phyloP scores from a whole-genome alignment of 306 rosid species.

The Delonix regia region DNA sequence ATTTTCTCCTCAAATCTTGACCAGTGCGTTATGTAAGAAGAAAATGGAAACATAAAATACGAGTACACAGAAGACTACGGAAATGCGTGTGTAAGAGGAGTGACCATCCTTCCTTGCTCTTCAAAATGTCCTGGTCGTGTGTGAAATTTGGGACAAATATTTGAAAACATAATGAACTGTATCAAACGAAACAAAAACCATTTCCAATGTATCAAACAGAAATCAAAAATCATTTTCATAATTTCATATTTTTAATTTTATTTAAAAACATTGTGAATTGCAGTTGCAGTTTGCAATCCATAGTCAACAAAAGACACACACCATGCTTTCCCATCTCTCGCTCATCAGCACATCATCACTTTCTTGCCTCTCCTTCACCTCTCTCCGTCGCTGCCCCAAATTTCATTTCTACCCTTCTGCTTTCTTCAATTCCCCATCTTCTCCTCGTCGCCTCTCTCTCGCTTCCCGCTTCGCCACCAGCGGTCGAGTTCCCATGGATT shows the following conservation, averaged over 20 bases:
- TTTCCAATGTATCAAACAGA: too few species aligned
- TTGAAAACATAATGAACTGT: too few species aligned
- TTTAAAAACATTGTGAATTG: not conserved
- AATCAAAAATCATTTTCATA: too few species aligned
- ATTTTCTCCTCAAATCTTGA: too few species aligned
- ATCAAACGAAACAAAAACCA: too few species aligned
- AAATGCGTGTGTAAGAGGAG: too few species aligned
- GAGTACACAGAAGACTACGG: too few species aligned
- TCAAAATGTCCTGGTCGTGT: too few species aligned
- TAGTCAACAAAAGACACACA: not conserved
- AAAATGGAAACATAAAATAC: too few species aligned
- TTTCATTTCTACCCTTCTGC: constrained; percentile 43
- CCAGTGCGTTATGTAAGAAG: too few species aligned
- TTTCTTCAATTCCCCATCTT: not conserved
- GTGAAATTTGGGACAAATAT: too few species aligned
- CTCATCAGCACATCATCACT: constrained; percentile 41
- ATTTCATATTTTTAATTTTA: not conserved
- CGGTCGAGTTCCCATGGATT: constrained; percentile 57
- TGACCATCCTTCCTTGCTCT: too few species aligned
- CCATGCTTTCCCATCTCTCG: constrained; percentile 42
- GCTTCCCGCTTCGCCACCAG: constrained; percentile 43
- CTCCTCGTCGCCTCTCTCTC: constrained; percentile 6
- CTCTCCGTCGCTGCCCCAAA: constrained; percentile 37
- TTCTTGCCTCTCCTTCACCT: constrained; percentile 32
- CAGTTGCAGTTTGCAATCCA: constrained; percentile 13